Evolutionary conservation across 331 rosid genomes (phyloP).

Genomic region (Malus hybrid): DNA sequence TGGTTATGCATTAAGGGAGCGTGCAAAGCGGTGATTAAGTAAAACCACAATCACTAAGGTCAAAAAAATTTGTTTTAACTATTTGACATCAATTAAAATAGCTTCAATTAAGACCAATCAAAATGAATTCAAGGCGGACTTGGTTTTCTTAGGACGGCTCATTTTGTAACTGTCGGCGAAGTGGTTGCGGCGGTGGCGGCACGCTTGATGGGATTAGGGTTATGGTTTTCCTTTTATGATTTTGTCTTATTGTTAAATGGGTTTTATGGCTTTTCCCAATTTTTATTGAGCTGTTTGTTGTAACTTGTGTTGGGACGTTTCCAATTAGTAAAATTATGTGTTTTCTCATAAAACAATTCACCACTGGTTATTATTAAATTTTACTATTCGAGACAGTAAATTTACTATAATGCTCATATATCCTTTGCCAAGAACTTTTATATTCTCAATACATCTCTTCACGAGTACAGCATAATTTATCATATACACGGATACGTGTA

Average conservation of each 20-base stretch:
- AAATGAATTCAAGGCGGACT: too few relatives aligned
- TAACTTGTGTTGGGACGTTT: too few relatives aligned
- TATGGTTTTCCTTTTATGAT: too few relatives aligned
- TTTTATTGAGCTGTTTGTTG: too few relatives aligned
- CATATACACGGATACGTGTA: neutral
- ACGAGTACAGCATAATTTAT: neutral
- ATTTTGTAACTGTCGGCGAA: too few relatives aligned
- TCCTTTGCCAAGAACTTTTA: too few relatives aligned
- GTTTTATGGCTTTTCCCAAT: too few relatives aligned
- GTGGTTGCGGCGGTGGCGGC: too few relatives aligned
- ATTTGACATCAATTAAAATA: neutral
- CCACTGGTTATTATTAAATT: neutral
- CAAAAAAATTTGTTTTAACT: neutral
- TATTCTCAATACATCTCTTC: neutral
- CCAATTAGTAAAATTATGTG: too few relatives aligned
- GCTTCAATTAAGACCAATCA: neutral
- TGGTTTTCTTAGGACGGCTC: too few relatives aligned
- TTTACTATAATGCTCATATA: neutral
- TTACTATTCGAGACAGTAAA: neutral
- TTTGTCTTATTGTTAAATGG: too few relatives aligned
- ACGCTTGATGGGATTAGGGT: too few relatives aligned
- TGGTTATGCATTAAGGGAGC: neutral
- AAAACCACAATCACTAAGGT: neutral
- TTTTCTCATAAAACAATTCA: neutral
- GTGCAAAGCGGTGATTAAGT: neutral